Conservation (phyloP, 768 basidiomycete genomes). For the Lepiota venenata region DNA sequence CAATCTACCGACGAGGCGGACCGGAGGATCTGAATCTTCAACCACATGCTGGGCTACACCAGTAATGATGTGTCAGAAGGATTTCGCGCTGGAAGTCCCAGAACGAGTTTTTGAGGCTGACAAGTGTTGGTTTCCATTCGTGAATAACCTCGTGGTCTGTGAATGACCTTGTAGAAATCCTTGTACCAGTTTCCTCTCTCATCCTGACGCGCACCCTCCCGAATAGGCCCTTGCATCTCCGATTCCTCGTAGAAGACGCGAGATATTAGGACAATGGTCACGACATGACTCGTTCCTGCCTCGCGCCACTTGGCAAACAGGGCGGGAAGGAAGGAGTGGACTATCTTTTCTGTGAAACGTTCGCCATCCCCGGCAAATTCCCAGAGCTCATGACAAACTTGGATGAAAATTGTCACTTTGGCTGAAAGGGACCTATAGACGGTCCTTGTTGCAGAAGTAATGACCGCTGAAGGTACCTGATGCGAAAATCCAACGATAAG, state of each 20-base stretch:
- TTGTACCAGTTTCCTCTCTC: constrained; percentile 84
- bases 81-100: constrained; percentile 93
- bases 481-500: background rate
- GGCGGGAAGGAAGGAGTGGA: constrained; percentile 92
- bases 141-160: constrained; percentile 86
- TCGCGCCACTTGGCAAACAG: constrained; percentile 85
- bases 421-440: constrained; percentile 91
- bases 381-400: constrained; percentile 95
- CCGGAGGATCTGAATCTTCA: constrained; percentile 46
- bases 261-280: constrained; percentile 92
- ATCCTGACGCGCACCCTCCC: constrained; percentile 39
- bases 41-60: constrained; percentile 48
- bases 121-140: constrained; percentile 86
- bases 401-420: constrained; percentile 91
- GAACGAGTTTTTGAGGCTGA: constrained; percentile 84
- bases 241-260: constrained; percentile 84
- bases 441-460: constrained; percentile 81
- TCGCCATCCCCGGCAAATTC: constrained; percentile 97
- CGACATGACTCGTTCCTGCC: constrained; percentile 85
- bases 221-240: constrained; percentile 77
- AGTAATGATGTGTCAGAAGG: constrained; percentile 84
- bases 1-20: constrained; percentile 72
- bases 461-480: constrained; percentile 77
- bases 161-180: constrained; percentile 94
- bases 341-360: constrained; percentile 95